Evolutionary conservation across 179 eudicot species (phyloP).

Genomic region (Heliamphora pulchella): DNA sequence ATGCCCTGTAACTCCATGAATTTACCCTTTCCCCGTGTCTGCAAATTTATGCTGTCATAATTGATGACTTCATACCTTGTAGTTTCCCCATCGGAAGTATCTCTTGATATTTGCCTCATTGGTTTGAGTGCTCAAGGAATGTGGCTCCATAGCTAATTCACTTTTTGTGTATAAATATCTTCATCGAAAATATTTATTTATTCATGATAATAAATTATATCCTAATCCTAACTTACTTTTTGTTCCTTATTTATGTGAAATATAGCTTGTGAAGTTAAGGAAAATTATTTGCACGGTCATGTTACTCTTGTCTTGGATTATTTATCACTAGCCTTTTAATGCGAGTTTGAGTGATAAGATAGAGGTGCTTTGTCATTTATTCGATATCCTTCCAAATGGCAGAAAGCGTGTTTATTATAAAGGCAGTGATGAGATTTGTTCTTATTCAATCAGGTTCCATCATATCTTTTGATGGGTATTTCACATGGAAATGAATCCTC

Average conservation of each 20-base stretch:
- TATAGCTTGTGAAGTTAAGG: not conserved
- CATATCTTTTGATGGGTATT: conserved; percentile 54
- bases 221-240: not conserved
- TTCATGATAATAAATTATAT: not conserved
- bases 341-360: not conserved
- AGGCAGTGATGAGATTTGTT: not conserved
- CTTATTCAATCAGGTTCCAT: conserved; percentile 49
- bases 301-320: not conserved
- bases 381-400: not conserved
- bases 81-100: not conserved
- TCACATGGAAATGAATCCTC: conserved; percentile 32
- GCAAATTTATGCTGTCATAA: not conserved
- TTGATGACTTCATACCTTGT: not conserved
- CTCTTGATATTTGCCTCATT: not conserved
- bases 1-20: not conserved
- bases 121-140: not conserved
- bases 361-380: conserved; percentile 6
- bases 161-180: not conserved
- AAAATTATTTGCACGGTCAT: not conserved
- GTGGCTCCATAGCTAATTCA: too few relatives aligned
- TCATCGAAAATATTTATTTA: not conserved
- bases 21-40: not conserved
- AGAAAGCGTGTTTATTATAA: not conserved
- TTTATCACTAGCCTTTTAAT: not conserved
- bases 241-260: not conserved